Evolutionary conservation across 768 basidiomycete genomes (phyloP), one percentile per base, ranked within the genome.

Genomic region (Omphalotus guepiniiformis): DNA sequence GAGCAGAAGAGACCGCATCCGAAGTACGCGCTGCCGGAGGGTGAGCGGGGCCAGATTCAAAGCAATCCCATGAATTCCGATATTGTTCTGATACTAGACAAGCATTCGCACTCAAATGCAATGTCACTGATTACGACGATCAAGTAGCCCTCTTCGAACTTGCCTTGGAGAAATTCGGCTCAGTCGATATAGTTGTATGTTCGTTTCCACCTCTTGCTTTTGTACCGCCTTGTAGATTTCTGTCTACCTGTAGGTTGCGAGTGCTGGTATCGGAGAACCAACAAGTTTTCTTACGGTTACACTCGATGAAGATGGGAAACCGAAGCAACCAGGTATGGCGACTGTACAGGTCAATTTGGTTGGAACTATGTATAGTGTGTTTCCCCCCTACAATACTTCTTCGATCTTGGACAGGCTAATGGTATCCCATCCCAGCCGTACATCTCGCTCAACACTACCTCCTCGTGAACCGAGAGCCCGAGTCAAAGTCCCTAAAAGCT

Each of bases 331-430:
- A 3, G 28, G 35, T 37, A 15, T 42, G 8, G 25, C 46, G 13
- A 65, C 64, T 1, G 7, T 64, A 6, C 48, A 65, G 2, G 55
- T 68, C 18, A 65, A 70, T 50, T 9, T 63, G 4, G 56, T 38
- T 5, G 64, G 62, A 6, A 60, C 55, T 0, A 22, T 63, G 7
- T 61, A 67, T 47, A 61, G 64, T 62, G 32, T 35, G 62, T 18
- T 6, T n/a, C n/a, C n/a, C n/a, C n/a, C n/a, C n/a, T n/a, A n/a
- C n/a, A 6, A 1, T 12, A 9, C 1, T 18, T 3, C 42, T 34
- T 25, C 8, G 12, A 16, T 22, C 25, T 16, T 2, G 19, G 16
- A 11, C 8, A 16, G 11, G 13, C 19, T 49, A 25, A n/a, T 36
- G 4, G n/a, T 9, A 5, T 22, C 18, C 21, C n/a, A 6, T 7